Conservation (phyloP, 2,329 filamentous ascomycete species). For the Moelleriella libera region DNA sequence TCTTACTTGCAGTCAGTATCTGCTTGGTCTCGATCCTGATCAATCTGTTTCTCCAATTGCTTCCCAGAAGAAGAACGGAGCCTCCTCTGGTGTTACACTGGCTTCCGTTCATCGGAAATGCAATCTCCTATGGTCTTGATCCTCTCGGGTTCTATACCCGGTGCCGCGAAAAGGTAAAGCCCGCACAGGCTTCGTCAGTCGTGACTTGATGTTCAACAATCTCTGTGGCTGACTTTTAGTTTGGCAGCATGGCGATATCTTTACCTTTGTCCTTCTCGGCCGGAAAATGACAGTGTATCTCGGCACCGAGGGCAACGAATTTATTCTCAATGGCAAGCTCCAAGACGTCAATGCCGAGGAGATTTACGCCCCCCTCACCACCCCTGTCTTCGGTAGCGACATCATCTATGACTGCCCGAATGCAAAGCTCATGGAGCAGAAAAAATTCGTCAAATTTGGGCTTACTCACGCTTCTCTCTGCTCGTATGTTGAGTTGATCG, state of each 20-base stretch:
- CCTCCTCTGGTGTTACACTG: constrained; percentile 45
- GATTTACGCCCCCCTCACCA: constrained; percentile 35
- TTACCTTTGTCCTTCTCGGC: constrained; percentile 39
- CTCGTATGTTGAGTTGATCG: constrained; percentile 57
- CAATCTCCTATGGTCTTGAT: constrained; percentile 57
- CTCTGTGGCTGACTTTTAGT: no score
- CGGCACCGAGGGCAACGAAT: constrained; percentile 38
- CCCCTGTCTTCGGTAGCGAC: constrained; percentile 55
- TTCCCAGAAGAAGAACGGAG: constrained; percentile 12
- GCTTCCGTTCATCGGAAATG: constrained; percentile 52
- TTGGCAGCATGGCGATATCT: constrained; percentile 33
- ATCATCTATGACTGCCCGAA: constrained; percentile 80
- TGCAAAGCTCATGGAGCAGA: constrained; percentile 77
- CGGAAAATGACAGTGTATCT: constrained; percentile 35
- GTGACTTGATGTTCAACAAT: neutral
- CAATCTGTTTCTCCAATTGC: constrained; percentile 1
- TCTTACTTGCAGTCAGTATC: neutral
- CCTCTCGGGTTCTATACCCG: constrained; percentile 53
- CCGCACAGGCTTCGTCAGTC: neutral
- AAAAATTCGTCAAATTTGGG: constrained; percentile 66
- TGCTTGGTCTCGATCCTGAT: neutral
- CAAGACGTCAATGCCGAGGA: constrained; percentile 39
- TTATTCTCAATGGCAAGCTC: constrained; percentile 40
- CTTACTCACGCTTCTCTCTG: constrained; percentile 51
- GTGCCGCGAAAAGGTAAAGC: constrained; percentile 47